Base-by-base conservation (phyloP, 148 eudicot genomes). In the Hydrangea macrophylla region DNA sequence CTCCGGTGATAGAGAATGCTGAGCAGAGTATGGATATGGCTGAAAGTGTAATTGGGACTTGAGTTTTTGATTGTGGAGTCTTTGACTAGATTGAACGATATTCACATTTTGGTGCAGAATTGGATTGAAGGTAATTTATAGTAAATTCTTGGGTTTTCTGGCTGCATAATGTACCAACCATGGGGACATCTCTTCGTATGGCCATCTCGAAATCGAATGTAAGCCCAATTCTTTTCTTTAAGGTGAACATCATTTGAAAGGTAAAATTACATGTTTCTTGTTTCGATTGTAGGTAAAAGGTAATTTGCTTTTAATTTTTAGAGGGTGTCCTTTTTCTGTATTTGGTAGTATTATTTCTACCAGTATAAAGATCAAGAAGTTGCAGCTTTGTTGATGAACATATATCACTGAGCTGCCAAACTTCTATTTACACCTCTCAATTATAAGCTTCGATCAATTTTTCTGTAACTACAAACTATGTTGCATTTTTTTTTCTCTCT, bases 151-250 rank as follows among this genome's bases (percentile, higher is more conserved):
- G 48, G 58, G 23, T 55, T 67, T 73, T 57, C 22, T 65, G 70
- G 42, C 22, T 64, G 0, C 64, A 12, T 57, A 58, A 39, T n/a
- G 30, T 33, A 37, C 36, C 31, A 22, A 58, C 70, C 33, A 13
- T 25, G 48, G 23, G 57, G 48, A 45, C 30, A 65, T 20, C 27
- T 33, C 26, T 65, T 30, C n/a, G 32, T 58, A 33, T 23, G 37
- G 17, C 53, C 20, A 22, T 35, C 45, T 31, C 39, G 20, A 4
- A 40, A 58, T 57, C 58, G 45, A 39, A 57, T 56, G 10, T 42
- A 50, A 58, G n/a, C 67, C 61, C 56, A 51, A 44, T 22, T 73
- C 50, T 58, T 67, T 39, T 68, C 53, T 67, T 37, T 39, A 73
- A 60, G 48, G 23, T 50, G 27, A 66, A 73, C 20, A 58, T 35